phyloP scores from a whole-genome alignment of 345 rosid species.

The Garcia nutans region DNA sequence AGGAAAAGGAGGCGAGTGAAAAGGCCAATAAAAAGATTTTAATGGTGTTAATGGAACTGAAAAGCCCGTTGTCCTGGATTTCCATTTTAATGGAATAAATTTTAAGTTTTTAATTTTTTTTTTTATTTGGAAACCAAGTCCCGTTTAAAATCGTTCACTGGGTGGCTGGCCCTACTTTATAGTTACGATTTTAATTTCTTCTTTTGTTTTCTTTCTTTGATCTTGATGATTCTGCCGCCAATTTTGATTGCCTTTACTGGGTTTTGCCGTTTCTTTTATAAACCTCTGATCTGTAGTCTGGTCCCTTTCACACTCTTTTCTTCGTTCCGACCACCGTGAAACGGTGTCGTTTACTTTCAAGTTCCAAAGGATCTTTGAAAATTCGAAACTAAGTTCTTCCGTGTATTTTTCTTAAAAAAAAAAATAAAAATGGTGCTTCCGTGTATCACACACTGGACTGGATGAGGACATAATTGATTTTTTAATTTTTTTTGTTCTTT shows the following conservation, averaged over 20 bases:
- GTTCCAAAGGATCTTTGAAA: background rate
- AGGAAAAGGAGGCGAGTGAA: background rate
- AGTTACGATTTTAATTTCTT: background rate
- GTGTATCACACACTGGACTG: too few relatives aligned
- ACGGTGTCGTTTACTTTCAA: background rate
- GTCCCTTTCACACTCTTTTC: background rate
- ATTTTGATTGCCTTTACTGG: conserved; percentile 7
- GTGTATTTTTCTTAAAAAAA: too few relatives aligned
- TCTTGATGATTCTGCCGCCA: conserved; percentile 10
- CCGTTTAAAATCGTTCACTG: background rate
- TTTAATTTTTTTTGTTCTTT: too few relatives aligned
- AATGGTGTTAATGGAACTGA: background rate
- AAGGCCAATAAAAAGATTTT: conserved; percentile 1
- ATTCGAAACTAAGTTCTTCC: background rate
- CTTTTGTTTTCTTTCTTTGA: too few relatives aligned
- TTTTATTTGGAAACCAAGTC: conserved; percentile 4
- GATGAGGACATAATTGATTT: too few relatives aligned
- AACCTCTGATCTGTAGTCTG: background rate
- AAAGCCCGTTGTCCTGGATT: background rate
- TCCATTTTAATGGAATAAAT: background rate
- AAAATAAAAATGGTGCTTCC: too few relatives aligned
- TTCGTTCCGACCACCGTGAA: background rate
- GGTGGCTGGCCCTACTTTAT: background rate
- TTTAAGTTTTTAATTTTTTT: background rate
- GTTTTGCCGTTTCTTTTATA: background rate